Evolutionary conservation across 345 rosid species (phyloP).

Genomic region (Laguncularia racemosa): DNA sequence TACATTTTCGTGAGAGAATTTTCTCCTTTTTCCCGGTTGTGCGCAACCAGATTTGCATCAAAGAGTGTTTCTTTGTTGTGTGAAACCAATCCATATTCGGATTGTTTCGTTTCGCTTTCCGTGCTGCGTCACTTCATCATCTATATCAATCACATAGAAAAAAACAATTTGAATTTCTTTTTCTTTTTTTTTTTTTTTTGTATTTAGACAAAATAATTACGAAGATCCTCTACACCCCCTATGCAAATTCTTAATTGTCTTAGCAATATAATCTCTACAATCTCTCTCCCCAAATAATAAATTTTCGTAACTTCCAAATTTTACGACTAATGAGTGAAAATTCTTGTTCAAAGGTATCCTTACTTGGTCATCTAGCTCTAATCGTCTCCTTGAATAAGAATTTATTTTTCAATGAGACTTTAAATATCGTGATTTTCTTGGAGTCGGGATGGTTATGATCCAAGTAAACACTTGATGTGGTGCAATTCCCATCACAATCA

Average conservation of each 20-base stretch:
- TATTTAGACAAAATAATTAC: conserved; percentile 29
- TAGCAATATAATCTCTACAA: conserved; percentile 6
- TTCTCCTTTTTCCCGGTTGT: no score
- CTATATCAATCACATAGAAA: conserved; percentile 47
- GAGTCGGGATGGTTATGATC: conserved; percentile 15
- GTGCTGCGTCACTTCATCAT: no score
- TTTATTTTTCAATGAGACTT: not conserved
- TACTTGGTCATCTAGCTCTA: conserved; percentile 5
- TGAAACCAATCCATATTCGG: no score
- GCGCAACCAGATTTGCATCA: no score
- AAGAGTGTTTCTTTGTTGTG: no score
- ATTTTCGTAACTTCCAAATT: conserved; percentile 23
- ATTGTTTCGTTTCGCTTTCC: no score
- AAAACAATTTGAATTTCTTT: conserved; percentile 42
- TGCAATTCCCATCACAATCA: conserved; percentile 4
- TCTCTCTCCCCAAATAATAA: conserved; percentile 20
- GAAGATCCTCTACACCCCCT: conserved; percentile 42
- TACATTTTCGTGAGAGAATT: no score
- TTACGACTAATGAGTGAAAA: conserved; percentile 13
- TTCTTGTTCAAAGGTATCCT: not conserved
- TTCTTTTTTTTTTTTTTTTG: no score
- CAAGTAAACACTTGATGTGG: conserved; percentile 2
- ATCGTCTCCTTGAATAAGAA: conserved; percentile 5
- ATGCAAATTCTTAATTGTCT: conserved; percentile 37
- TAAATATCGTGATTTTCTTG: not conserved